Evolutionary conservation across 2,329 filamentous ascomycete genomes (phyloP).

Genomic region (Leptographium procerum): DNA sequence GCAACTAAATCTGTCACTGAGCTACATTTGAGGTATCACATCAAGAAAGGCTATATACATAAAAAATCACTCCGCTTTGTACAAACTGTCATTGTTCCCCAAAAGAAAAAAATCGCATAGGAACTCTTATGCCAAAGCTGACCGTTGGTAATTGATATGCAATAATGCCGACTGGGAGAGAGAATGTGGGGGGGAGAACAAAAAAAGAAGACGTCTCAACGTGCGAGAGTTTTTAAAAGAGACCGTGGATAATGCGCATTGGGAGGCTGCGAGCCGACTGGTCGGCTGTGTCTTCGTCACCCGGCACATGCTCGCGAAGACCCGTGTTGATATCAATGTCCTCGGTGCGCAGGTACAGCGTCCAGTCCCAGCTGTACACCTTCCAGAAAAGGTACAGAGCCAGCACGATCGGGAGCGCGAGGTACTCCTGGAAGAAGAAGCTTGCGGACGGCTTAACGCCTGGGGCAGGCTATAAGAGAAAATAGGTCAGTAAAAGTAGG

Average conservation of each 20-base stretch:
- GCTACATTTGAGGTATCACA: neutral
- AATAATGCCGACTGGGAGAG: neutral
- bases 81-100: neutral
- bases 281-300: constrained; percentile 22
- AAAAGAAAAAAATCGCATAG: neutral
- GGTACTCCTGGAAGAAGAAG: constrained; percentile 48
- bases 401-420: constrained; percentile 46
- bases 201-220: constrained; percentile 1
- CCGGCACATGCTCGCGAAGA: constrained; percentile 41
- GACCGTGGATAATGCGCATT: constrained; percentile 19
- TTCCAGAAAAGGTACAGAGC: constrained; percentile 56
- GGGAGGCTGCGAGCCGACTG: constrained; percentile 26
- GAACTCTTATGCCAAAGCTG: neutral
- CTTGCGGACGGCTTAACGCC: constrained; percentile 25
- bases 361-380: constrained; percentile 39
- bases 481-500: neutral
- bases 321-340: constrained; percentile 54
- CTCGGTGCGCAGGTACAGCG: constrained; percentile 41
- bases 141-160: neutral
- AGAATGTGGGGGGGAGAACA: neutral
- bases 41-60: neutral
- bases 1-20: neutral
- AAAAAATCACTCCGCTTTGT: neutral
- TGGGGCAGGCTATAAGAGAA: constrained; percentile 20
- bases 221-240: constrained; percentile 22